phyloP scores from a whole-genome alignment of 192 early-diverging fungal species.

The Coemansia sp. region DNA sequence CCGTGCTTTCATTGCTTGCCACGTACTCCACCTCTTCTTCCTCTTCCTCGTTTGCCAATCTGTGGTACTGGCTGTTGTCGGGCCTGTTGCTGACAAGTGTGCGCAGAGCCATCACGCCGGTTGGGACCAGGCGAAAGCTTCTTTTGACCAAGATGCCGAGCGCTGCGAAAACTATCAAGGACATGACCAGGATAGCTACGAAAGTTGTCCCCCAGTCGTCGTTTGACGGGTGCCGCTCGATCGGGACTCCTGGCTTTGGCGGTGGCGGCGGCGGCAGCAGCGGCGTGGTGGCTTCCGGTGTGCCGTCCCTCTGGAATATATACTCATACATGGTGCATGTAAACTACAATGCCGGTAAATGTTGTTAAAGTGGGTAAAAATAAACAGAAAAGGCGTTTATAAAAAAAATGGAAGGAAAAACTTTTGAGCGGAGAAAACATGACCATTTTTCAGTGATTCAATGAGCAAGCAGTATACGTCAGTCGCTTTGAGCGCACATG shows the following conservation, averaged over 20 bases:
- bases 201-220: slow-evolving; percentile 55
- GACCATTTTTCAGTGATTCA: neutral
- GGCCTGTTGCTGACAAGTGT: slow-evolving; percentile 23
- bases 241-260: slow-evolving; percentile 23
- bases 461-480: no score
- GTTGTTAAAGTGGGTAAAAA: neutral
- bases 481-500: no score
- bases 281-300: slow-evolving; percentile 7
- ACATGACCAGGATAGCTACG: slow-evolving; percentile 46
- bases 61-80: slow-evolving; percentile 20
- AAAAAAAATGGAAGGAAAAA: slow-evolving; percentile 1
- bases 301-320: neutral
- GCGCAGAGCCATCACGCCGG: slow-evolving; percentile 48
- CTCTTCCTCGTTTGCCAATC: slow-evolving; percentile 21
- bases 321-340: neutral
- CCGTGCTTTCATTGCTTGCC: neutral
- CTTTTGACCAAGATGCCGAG: slow-evolving; percentile 37
- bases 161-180: slow-evolving; percentile 34
- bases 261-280: slow-evolving; percentile 15
- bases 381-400: neutral
- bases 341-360: neutral
- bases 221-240: slow-evolving; percentile 48
- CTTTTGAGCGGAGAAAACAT: neutral
- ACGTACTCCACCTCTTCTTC: slow-evolving; percentile 15
- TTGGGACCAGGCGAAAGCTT: slow-evolving; percentile 54